These are phyloP conservation scores for Penicillium sp. DNA, from an alignment of 2,329 filamentous ascomycete genomes.

Conservation along the genomic window DNA sequence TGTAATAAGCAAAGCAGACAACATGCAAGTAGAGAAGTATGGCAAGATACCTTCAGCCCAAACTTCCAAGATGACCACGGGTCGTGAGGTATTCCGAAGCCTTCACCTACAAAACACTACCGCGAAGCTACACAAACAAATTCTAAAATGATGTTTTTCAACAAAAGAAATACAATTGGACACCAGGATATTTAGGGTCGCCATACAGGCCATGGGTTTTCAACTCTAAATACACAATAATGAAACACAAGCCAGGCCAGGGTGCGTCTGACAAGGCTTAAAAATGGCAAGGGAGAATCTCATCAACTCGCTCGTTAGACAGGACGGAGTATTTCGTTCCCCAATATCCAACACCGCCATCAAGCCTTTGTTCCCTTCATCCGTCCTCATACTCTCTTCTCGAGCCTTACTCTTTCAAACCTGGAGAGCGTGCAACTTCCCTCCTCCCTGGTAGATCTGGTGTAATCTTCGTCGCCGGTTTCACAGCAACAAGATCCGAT, in stretches of 20 bases:
- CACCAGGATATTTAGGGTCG: constrained; percentile 40
- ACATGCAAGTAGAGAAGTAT: not conserved
- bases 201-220: constrained; percentile 41
- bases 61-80: not conserved
- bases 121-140: not conserved
- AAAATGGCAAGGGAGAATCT: constrained; percentile 27
- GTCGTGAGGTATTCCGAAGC: not conserved
- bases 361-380: not conserved
- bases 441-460: constrained; percentile 6
- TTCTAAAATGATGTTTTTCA: not conserved
- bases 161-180: constrained; percentile 32
- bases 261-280: constrained; percentile 34
- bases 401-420: not conserved
- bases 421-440: not conserved
- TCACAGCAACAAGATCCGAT: not conserved
- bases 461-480: not conserved
- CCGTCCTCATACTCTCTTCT: constrained; percentile 3
- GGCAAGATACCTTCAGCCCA: not conserved
- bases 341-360: not conserved
- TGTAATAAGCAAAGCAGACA: not conserved
- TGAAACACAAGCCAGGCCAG: constrained; percentile 41
- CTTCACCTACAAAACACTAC: not conserved
- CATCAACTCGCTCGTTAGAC: constrained; percentile 32
- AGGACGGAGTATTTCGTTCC: not conserved
- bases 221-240: constrained; percentile 48